Evolutionary conservation across 139 green algal species (phyloP).

Genomic region (Mesotaenium endlicherianum): DNA sequence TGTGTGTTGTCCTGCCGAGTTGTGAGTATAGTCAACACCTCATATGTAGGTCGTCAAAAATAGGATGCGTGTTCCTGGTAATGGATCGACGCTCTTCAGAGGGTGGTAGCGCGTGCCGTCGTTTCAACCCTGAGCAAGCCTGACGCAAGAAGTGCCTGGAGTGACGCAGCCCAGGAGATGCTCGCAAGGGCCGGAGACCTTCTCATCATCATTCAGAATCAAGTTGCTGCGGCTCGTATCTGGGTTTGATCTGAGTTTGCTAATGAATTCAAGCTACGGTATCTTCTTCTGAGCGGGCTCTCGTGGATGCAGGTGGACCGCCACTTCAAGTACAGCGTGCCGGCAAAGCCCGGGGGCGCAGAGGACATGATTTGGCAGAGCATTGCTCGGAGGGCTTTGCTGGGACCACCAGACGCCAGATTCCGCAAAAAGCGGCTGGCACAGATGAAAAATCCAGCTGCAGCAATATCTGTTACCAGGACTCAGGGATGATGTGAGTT

Average conservation of each 20-base stretch:
- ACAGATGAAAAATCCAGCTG: too few relatives aligned
- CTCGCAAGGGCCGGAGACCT: background rate
- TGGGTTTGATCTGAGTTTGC: background rate
- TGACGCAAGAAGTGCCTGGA: background rate
- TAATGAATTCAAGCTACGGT: background rate
- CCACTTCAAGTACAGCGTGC: slow-evolving; percentile 16
- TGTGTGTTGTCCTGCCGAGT: too few relatives aligned
- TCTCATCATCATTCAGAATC: background rate
- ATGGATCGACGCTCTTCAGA: too few relatives aligned
- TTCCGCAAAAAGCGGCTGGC: background rate
- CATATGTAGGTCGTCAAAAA: too few relatives aligned
- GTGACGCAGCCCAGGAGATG: background rate
- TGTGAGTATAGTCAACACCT: too few relatives aligned
- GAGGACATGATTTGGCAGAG: slow-evolving; percentile 40
- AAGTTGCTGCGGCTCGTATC: background rate
- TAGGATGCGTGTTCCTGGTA: background rate
- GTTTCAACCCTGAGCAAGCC: too few relatives aligned
- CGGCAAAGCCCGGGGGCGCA: background rate
- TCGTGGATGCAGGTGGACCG: slow-evolving; percentile 9
- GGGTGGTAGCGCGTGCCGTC: too few relatives aligned
- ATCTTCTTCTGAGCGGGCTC: too few relatives aligned
- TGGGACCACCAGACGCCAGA: background rate
- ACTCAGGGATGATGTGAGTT: too few relatives aligned
- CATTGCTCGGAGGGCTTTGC: background rate
- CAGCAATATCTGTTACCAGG: too few relatives aligned